Evolutionary conservation across 1,139 yeast species (phyloP), one percentile per base, ranked within the genome.

Genomic region (Scheffersomyces segobiensis): DNA sequence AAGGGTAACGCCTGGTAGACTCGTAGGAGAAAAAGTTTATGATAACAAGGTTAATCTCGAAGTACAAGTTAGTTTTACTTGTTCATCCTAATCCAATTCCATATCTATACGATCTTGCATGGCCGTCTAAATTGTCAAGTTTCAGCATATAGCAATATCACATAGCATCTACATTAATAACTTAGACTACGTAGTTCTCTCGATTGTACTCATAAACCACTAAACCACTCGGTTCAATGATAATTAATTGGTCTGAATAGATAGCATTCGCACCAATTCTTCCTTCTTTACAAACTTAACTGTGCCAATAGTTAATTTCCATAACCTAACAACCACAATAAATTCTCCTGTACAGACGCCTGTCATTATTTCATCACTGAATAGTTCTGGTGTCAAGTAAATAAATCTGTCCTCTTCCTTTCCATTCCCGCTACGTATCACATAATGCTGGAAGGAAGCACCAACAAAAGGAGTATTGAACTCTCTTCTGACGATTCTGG

Each of bases 401-500:
- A 67, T 14, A 65, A 55, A 55, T 10, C 26, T 21, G 19, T 17
- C 20, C 17, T 42, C 32, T 8, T 50, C 20, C 20, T 21, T 50
- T 22, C 22, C 5, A 50, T 19, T 21, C 8, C 24, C 17, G 49
- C 19, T 19, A 52, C 24, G 49, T 17, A 39, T 24, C 20, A 21
- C n/a, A 39, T 24, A 52, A 47, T 46, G 48, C 42, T 18, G 22
- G 51, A 47, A 3, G 52, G 26, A 46, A 46, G 52, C 12, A n/a
- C 69, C 39, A 61, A 59, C 51, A 71, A 71, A 55, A 63, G 74
- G 58, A 67, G 64, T 53, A 61, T 67, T 47, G 72, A 68, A 5
- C 18, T n/a, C n/a, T 18, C 50, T 21, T 48, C 18, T 10, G 65
- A 61, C 49, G 66, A 62, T 17, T 46, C 55, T 32, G 52, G 46